phyloP scores from a whole-genome alignment of 768 basidiomycete species.

The Leccinellum rugosiceps region DNA sequence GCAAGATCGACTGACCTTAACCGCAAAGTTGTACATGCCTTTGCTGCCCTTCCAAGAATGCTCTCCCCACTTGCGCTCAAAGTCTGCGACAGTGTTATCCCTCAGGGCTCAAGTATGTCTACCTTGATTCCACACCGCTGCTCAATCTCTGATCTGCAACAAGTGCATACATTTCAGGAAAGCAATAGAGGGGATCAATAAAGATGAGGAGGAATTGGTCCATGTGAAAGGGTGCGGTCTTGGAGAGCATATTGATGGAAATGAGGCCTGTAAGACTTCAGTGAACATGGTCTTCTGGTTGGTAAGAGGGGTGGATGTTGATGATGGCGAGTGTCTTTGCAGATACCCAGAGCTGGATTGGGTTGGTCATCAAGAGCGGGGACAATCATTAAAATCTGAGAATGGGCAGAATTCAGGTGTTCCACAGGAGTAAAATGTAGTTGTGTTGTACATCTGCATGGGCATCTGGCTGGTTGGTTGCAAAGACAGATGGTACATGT shows the following conservation, averaged over 20 bases:
- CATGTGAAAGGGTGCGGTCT: constrained; percentile 53
- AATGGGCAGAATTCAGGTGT: no score
- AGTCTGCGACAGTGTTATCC: constrained; percentile 68
- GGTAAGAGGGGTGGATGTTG: constrained; percentile 72
- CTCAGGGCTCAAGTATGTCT: constrained; percentile 74
- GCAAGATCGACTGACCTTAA: constrained; percentile 60
- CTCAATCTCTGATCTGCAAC: constrained; percentile 64
- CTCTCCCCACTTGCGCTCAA: constrained; percentile 77
- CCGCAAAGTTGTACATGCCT: constrained; percentile 80
- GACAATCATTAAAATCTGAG: no score
- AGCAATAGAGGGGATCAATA: constrained; percentile 96
- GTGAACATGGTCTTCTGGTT: constrained; percentile 82
- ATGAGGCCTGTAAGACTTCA: constrained; percentile 94
- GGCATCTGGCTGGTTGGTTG: no score
- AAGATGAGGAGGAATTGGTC: constrained; percentile 82
- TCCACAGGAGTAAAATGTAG: no score
- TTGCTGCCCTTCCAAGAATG: constrained; percentile 88
- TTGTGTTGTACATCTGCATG: no score
- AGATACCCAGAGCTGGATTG: constrained; percentile 47
- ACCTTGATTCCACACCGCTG: constrained; percentile 68
- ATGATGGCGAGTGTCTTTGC: constrained; percentile 57
- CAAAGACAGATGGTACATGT: no score
- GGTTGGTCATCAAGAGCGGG: constrained; percentile 30
- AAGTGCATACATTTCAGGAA: constrained; percentile 87
- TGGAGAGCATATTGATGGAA: constrained; percentile 91